Evolutionary conservation across 2,329 filamentous ascomycete genomes (phyloP), one percentile per base, ranked within the genome.

Genomic region (Trichoderma lentiforme): DNA sequence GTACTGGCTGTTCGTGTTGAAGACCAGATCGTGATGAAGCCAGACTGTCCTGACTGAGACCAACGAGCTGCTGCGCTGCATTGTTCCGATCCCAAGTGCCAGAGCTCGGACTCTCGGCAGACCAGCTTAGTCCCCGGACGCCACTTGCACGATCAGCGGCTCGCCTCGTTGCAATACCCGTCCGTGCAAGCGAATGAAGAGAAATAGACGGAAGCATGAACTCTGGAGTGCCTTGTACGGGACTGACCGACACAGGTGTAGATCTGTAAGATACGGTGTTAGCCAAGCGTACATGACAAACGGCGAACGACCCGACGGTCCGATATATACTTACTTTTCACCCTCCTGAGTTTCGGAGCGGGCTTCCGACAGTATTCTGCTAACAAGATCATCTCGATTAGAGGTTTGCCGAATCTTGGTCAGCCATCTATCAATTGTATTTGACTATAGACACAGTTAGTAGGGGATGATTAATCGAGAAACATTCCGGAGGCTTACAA

Each of bases 381-480:
- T 75, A 15, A 76, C 67, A 1, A 76, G 39, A 4, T 76, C 73
- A 34, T 76, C 74, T 8, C 73, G 60, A 34, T 72, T 77, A 6
- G 74, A 74, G 8, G 73, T 81, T 66, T 78, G 78, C 26, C 80
- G 80, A 26, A 83, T 78, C 73, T 83, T 83, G 67, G 74, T 77
- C 12, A 83, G 63, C 82, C 82, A 83, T 53, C 80, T 76, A 56
- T 82, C 81, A 9, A 82, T 80, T 0, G 82, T 83, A 8, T 75
- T 78, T n/a, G 80, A 79, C 81, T 83, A 47, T 32, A 1, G 26
- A 30, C n/a, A 70, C 24, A 39, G 8, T 71, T 26, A 70, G 67
- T 64, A 61, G 24, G 34, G 57, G 3, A 28, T 7, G 6, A 18
- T 28, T n/a, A 4, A 7, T 36, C 15, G 6, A 30, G 21, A 28